Percentiles rank a stretch among this genome's conserved stretches.
Evolutionary conservation across 805 yeast species (phyloP).

Genomic region (Komagataella populi): DNA sequence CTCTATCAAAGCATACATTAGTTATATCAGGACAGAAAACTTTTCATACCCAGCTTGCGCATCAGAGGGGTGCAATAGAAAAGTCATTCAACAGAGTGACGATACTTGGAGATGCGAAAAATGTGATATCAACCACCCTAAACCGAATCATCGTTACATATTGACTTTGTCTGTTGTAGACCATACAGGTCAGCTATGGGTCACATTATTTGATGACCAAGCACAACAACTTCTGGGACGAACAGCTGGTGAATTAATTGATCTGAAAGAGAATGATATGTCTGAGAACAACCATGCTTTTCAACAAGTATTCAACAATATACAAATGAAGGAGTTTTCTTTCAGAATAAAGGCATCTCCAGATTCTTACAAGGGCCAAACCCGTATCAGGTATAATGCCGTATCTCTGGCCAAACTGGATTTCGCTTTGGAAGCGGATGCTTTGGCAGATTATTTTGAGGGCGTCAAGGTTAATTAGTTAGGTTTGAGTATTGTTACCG

Average conservation of each 20-base stretch:
- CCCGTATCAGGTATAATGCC: slow-evolving; percentile 64
- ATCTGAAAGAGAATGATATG: slow-evolving; percentile 24
- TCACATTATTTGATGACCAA: slow-evolving; percentile 76
- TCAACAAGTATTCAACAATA: slow-evolving; percentile 21
- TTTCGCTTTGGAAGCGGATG: slow-evolving; percentile 46
- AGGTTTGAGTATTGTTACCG: slow-evolving; percentile 8
- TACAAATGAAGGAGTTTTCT: slow-evolving; percentile 53
- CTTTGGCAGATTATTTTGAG: slow-evolving; percentile 32
- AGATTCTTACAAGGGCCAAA: slow-evolving; percentile 71
- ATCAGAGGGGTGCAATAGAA: slow-evolving; percentile 66
- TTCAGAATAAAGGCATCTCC: slow-evolving; percentile 74
- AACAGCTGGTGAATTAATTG: slow-evolving; percentile 47
- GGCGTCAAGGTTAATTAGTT: slow-evolving; percentile 7
- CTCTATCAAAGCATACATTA: slow-evolving; percentile 59
- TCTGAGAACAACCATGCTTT: slow-evolving; percentile 33
- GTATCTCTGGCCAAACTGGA: slow-evolving; percentile 38
- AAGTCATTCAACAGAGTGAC: slow-evolving; percentile 60
- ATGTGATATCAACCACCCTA: slow-evolving; percentile 57
- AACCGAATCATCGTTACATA: slow-evolving; percentile 72
- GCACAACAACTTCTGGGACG: slow-evolving; percentile 52
- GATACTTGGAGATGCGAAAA: slow-evolving; percentile 90
- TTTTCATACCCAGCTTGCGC: slow-evolving; percentile 87
- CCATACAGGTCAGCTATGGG: slow-evolving; percentile 72
- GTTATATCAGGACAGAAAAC: slow-evolving; percentile 58
- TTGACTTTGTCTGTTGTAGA: slow-evolving; percentile 70